These are phyloP conservation scores for Termitomyces bulborhizus DNA, from an alignment of 768 basidiomycete species.

Conservation along the genomic window DNA sequence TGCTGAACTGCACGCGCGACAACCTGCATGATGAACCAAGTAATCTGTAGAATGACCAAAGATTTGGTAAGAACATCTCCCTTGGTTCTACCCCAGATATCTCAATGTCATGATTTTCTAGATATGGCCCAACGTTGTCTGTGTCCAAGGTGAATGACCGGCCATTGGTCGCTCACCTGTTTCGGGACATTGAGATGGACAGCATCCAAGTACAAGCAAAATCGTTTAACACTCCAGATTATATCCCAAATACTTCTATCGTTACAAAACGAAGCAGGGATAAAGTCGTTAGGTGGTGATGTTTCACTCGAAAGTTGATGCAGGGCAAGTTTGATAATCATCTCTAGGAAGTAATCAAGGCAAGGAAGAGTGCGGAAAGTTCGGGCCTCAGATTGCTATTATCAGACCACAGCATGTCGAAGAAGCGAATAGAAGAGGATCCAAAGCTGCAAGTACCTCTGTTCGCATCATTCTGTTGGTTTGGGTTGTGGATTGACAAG, in stretches of 20 bases:
- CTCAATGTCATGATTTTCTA: background rate
- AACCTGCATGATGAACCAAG: slow-evolving; percentile 25
- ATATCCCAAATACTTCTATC: slow-evolving; percentile 14
- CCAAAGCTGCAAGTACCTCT: too few species aligned
- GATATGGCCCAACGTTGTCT: background rate
- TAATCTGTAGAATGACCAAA: slow-evolving; percentile 19
- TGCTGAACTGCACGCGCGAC: slow-evolving; percentile 16
- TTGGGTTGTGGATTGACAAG: background rate
- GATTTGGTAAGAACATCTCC: slow-evolving; percentile 18
- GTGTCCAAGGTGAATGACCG: background rate
- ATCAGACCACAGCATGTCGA: background rate
- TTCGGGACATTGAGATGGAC: slow-evolving; percentile 20
- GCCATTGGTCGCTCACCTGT: background rate
- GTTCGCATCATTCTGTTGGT: background rate
- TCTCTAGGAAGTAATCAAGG: background rate
- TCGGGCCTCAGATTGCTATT: too few species aligned
- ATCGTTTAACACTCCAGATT: slow-evolving; percentile 15
- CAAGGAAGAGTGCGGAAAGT: background rate
- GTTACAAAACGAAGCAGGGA: background rate
- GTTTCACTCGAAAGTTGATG: background rate
- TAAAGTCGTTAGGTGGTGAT: background rate
- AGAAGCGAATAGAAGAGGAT: background rate
- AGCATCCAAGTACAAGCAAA: slow-evolving; percentile 2
- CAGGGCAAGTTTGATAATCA: background rate
- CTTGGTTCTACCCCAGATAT: slow-evolving; percentile 22